A percentile compares a stretch with the other conserved stretches of the same genome.
These are phyloP conservation scores for Phytophthora hibernalis DNA, from an alignment of 352 stramenopile species.

Conservation along the genomic window DNA sequence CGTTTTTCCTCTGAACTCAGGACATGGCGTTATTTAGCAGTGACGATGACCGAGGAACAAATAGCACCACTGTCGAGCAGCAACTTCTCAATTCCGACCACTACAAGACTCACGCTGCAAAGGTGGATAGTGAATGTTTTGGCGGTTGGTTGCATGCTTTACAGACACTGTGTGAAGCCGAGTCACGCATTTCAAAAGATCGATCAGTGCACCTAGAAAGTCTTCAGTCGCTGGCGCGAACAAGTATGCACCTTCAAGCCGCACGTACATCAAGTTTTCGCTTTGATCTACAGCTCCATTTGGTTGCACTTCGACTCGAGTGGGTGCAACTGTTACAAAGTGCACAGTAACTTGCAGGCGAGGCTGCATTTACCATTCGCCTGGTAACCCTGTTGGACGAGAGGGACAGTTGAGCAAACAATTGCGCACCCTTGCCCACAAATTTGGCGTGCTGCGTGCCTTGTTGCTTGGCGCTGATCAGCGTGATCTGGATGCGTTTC, in stretches of 20 bases:
- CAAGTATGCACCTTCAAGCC: constrained; percentile 43
- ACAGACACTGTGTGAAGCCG: constrained; percentile 40
- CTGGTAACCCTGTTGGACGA: constrained; percentile 28
- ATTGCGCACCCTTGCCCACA: constrained; percentile 35
- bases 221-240: constrained; percentile 34
- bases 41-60: constrained; percentile 6
- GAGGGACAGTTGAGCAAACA: constrained; percentile 29
- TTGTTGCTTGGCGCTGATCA: constrained; percentile 39
- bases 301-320: constrained; percentile 44
- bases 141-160: constrained; percentile 56
- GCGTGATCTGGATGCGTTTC: constrained; percentile 37
- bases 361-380: constrained; percentile 45
- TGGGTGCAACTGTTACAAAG: constrained; percentile 55
- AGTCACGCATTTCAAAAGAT: constrained; percentile 35
- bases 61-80: constrained; percentile 25
- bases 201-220: constrained; percentile 36
- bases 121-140: constrained; percentile 51
- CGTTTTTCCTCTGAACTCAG: constrained; percentile 47
- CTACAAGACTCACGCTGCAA: constrained; percentile 36
- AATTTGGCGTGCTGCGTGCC: constrained; percentile 35
- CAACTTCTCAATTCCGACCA: constrained; percentile 22
- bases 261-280: constrained; percentile 45
- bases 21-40: not conserved
- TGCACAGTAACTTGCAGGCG: constrained; percentile 52
- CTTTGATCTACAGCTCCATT: constrained; percentile 54